Base-by-base conservation (phyloP, 306 rosid species). In the Cucurbita maxima region DNA sequence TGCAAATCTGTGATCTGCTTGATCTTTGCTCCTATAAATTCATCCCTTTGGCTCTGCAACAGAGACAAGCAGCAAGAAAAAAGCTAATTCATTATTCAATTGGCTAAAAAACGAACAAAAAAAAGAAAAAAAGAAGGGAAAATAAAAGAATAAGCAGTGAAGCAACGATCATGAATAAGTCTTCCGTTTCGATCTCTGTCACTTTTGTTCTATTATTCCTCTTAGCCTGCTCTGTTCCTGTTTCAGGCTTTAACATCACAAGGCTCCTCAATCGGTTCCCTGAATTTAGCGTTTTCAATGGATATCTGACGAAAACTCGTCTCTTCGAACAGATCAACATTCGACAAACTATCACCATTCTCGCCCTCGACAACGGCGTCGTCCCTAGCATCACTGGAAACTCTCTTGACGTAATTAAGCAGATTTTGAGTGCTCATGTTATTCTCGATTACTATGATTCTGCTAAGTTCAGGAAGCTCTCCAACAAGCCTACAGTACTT, bases 171-270 rank as follows among this genome's bases (percentile, higher is more conserved):
- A 64, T 68, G 57, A 45, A 12, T 2, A 10, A 44, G n/a, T 83
- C 68, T 77, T 69, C 76, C 22, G 41, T 14, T 68, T 47, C 73
- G 34, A 48, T 16, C 5, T 12, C 53, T 48, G 13, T 48, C n/a
- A 18, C 57, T 10, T 3, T 22, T 14, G 79, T 12, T 79, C 84
- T 62, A 3, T 30, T 40, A 84, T 5, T 54, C 20, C 1, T 60
- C 15, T 5, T 84, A 12, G 18, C 80, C 11, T 20, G 77, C 51
- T 73, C 51, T 20, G 70, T 78, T 3, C 30, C 81, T 4, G 73
- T 83, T 11, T 44, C 80, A 3, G 89, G 81, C n/a, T 62, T 88
- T 12, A 83, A 92, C 81, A 78, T 92, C 79, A 81, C 86, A 0
- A 81, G 61, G 44, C 30, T 72, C 8, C 72, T 92, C 0, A 43